A percentile compares a stretch with the other conserved stretches of the same genome.
phyloP scores from a whole-genome alignment of 2,329 filamentous ascomycete genomes.

The Torrubiella hemipterigena region DNA sequence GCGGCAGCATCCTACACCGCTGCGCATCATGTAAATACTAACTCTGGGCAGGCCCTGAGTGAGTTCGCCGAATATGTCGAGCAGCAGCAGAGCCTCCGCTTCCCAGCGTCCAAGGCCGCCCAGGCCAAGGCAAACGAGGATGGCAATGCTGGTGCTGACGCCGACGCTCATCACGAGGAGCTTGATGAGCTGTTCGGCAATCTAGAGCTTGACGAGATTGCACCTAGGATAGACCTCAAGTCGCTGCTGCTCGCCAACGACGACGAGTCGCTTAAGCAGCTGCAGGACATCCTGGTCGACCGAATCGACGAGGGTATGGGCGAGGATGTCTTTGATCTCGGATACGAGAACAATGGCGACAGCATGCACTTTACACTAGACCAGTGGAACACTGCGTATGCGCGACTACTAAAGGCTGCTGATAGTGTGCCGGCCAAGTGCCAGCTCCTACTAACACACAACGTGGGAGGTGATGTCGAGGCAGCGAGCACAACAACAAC shows the following conservation, averaged over 20 bases:
- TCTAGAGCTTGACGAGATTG: slow-evolving; percentile 65
- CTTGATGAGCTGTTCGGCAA: slow-evolving; percentile 88
- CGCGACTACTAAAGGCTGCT: slow-evolving; percentile 53
- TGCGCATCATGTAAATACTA: background rate
- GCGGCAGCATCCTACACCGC: slow-evolving; percentile 10
- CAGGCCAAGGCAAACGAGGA: no score
- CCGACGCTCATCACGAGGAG: slow-evolving; percentile 56
- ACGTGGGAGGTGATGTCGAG: slow-evolving; percentile 69
- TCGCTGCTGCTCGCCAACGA: slow-evolving; percentile 58
- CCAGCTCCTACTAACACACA: slow-evolving; percentile 76
- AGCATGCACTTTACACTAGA: slow-evolving; percentile 63
- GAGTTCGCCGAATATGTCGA: slow-evolving; percentile 98
- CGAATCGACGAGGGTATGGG: slow-evolving; percentile 75
- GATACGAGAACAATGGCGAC: slow-evolving; percentile 81
- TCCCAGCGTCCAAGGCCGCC: slow-evolving; percentile 29
- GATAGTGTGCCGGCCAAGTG: slow-evolving; percentile 59
- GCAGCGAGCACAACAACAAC: slow-evolving; percentile 41
- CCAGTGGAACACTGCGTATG: slow-evolving; percentile 65
- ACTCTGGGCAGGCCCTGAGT: slow-evolving; percentile 53
- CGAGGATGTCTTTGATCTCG: slow-evolving; percentile 84
- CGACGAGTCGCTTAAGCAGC: slow-evolving; percentile 47
- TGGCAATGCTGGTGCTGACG: slow-evolving; percentile 14
- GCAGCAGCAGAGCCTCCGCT: slow-evolving; percentile 71
- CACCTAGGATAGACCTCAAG: slow-evolving; percentile 57
- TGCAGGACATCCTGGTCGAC: slow-evolving; percentile 53